Conservation (phyloP, 116 monocot genomes). For the Zostera marina region DNA sequence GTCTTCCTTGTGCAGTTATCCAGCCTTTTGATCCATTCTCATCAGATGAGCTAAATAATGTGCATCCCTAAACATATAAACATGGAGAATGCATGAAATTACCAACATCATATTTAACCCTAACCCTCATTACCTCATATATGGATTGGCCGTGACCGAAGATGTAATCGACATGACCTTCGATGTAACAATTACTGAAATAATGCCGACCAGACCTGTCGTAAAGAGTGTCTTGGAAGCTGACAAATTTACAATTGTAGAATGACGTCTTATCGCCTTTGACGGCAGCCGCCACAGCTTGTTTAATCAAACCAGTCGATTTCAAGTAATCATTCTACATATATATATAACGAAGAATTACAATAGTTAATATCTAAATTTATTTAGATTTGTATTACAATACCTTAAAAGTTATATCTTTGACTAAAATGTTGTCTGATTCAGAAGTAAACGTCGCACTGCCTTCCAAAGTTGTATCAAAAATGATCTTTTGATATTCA, state of each 20-base stretch:
- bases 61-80: background rate
- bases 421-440: background rate
- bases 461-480: constrained; percentile 1
- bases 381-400: background rate
- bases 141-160: constrained; percentile 16
- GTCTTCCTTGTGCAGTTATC: constrained; percentile 14
- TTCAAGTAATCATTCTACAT: constrained; percentile 4
- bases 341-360: background rate
- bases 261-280: constrained; percentile 18
- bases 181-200: constrained; percentile 12
- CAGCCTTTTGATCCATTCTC: background rate
- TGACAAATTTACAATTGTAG: constrained; percentile 14
- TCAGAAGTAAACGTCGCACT: background rate
- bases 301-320: background rate
- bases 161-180: constrained; percentile 23
- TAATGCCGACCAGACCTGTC: constrained; percentile 24
- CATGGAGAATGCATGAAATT: no score
- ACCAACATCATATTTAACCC: no score
- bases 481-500: constrained; percentile 4
- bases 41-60: background rate
- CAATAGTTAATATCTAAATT: background rate
- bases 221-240: constrained; percentile 23
- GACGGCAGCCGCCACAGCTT: constrained; percentile 12
- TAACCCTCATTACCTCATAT: constrained; percentile 21
- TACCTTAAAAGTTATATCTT: constrained; percentile 1